phyloP scores from a whole-genome alignment of 2,329 filamentous ascomycete genomes.

The Elsinoe necatrix region DNA sequence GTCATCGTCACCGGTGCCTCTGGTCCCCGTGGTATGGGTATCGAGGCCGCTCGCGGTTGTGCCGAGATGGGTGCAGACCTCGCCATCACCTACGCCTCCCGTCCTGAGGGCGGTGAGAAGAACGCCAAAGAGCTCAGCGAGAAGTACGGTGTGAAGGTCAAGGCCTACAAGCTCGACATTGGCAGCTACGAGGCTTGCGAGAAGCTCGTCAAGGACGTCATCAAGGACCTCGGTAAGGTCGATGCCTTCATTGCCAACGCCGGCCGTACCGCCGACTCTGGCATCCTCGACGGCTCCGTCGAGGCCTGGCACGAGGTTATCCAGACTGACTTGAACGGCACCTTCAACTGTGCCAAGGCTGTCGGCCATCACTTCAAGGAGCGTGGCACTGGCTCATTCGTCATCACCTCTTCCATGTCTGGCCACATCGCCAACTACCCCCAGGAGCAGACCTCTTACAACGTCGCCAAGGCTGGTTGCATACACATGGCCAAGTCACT shows the following conservation, averaged over 20 bases:
- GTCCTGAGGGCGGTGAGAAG: conserved; percentile 54
- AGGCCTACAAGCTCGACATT: conserved; percentile 59
- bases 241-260: conserved; percentile 63
- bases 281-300: conserved; percentile 60
- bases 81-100: conserved; percentile 59
- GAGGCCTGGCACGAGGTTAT: conserved; percentile 70
- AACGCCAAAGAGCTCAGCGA: conserved; percentile 54
- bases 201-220: conserved; percentile 50
- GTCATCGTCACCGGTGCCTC: conserved; percentile 46
- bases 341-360: conserved; percentile 77
- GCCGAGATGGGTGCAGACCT: conserved; percentile 57
- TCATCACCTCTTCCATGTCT: conserved; percentile 67
- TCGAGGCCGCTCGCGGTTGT: conserved; percentile 56
- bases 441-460: conserved; percentile 57
- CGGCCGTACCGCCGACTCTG: conserved; percentile 59
- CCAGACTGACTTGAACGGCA: conserved; percentile 78
- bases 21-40: conserved; percentile 59
- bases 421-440: conserved; percentile 79
- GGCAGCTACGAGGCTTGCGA: conserved; percentile 49
- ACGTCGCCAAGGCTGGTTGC: conserved; percentile 58
- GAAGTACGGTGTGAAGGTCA: conserved; percentile 56
- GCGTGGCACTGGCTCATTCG: conserved; percentile 54
- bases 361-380: conserved; percentile 72
- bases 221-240: conserved; percentile 62
- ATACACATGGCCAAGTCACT: conserved; percentile 56